Conservation (phyloP, 23 red algal genomes). For the Chondrus crispus region DNA sequence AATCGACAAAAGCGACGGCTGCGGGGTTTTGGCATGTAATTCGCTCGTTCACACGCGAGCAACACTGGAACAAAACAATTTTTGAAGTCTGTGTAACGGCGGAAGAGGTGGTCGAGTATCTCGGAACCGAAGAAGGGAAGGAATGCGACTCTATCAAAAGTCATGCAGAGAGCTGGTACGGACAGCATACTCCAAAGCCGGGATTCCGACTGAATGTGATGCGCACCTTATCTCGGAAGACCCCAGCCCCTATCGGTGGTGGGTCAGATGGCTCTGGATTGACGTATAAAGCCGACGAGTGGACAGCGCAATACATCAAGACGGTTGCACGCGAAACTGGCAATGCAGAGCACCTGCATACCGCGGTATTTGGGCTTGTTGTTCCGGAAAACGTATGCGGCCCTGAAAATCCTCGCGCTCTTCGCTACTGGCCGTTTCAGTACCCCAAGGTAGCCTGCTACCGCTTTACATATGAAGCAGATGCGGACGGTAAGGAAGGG, state of each 20-base stretch:
- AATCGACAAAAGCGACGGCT: neutral
- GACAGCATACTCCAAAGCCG: neutral
- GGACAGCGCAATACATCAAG: conserved; percentile 21
- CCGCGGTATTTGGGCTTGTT: conserved; percentile 9
- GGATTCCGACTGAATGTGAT: neutral
- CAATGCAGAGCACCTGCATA: neutral
- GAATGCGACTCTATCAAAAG: too few species aligned
- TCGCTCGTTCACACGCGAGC: neutral
- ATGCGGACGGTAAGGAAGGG: neutral
- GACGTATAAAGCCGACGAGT: conserved; percentile 16
- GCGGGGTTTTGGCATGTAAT: conserved; percentile 31
- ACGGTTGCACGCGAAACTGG: neutral
- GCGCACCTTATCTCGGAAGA: conserved; percentile 23
- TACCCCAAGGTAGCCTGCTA: conserved; percentile 3
- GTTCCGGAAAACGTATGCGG: neutral
- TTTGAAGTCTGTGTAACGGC: neutral
- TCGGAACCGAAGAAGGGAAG: neutral
- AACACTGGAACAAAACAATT: conserved; percentile 5
- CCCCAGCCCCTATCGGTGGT: conserved; percentile 27
- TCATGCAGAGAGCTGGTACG: neutral
- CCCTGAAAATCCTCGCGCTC: neutral
- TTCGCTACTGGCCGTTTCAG: conserved; percentile 37
- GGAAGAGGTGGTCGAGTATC: neutral
- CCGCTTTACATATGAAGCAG: neutral
- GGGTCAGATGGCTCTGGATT: neutral